phyloP scores from a whole-genome alignment of 164 flowering plant species.

The Kingdonia uniflora region DNA sequence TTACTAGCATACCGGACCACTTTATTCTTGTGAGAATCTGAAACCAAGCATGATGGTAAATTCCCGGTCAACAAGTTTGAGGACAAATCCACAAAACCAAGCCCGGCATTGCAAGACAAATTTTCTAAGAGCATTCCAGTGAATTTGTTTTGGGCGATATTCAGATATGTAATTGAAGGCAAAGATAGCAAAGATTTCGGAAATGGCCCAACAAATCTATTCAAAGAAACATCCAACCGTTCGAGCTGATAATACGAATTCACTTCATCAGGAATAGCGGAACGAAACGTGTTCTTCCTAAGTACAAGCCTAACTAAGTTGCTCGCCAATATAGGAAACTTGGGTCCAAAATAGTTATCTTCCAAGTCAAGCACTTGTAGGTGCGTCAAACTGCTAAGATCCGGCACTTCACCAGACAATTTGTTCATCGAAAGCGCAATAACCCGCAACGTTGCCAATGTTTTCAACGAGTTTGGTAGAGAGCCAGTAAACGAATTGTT shows the following conservation, averaged over 20 bases:
- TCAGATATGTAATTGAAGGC: slow-evolving; percentile 58
- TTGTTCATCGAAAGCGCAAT: slow-evolving; percentile 58
- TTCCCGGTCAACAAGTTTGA: slow-evolving; percentile 74
- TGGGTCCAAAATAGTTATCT: slow-evolving; percentile 61
- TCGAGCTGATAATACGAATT: slow-evolving; percentile 62
- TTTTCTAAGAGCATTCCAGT: slow-evolving; percentile 69
- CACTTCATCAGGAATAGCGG: slow-evolving; percentile 49
- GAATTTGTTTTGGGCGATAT: slow-evolving; percentile 55
- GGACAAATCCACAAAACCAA: slow-evolving; percentile 62
- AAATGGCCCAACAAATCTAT: slow-evolving; percentile 78
- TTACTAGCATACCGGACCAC: slow-evolving; percentile 44
- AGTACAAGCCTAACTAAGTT: slow-evolving; percentile 51
- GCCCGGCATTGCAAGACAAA: slow-evolving; percentile 49
- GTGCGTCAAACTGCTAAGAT: slow-evolving; percentile 65
- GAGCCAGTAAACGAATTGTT: slow-evolving; percentile 56
- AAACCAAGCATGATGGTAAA: slow-evolving; percentile 52
- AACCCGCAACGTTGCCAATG: slow-evolving; percentile 55
- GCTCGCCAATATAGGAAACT: slow-evolving; percentile 54
- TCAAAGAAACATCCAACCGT: slow-evolving; percentile 60
- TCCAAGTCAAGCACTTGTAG: slow-evolving; percentile 83
- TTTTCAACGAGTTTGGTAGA: slow-evolving; percentile 47
- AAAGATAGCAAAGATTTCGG: slow-evolving; percentile 49
- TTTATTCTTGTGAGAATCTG: slow-evolving; percentile 25
- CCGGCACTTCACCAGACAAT: slow-evolving; percentile 71
- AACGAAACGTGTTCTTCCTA: slow-evolving; percentile 68